Conservation (phyloP, 2,329 filamentous ascomycete species). For the Cladosporium austrohemisphaericum region DNA sequence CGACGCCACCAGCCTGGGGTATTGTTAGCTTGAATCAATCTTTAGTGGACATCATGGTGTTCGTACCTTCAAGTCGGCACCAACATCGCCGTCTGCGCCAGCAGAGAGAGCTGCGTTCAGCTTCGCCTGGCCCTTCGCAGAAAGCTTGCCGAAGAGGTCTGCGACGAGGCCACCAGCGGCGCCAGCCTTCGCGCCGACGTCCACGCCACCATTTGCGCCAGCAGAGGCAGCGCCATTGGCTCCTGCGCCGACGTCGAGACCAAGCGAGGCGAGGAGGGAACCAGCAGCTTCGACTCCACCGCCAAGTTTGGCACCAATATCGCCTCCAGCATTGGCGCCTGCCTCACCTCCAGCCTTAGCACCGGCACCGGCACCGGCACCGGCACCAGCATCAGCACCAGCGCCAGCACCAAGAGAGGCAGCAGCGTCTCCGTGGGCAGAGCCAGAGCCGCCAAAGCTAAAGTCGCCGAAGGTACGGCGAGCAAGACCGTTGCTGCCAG, state of each 20-base stretch:
- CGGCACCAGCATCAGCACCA: background rate
- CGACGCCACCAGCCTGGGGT: too few relatives aligned
- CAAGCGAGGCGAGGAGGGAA: constrained; percentile 1
- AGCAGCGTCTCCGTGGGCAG: background rate
- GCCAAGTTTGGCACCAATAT: background rate
- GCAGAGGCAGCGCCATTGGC: background rate
- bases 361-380: background rate
- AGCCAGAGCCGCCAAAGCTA: background rate
- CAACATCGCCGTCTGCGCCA: background rate
- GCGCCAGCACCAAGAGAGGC: background rate
- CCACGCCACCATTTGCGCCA: background rate
- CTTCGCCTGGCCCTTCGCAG: constrained; percentile 5
- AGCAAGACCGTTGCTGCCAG: constrained; percentile 7
- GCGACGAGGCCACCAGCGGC: constrained; percentile 5
- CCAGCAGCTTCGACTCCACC: background rate
- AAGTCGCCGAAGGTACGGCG: constrained; percentile 7
- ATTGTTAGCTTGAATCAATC: too few relatives aligned
- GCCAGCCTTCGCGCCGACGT: constrained; percentile 4
- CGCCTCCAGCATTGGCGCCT: background rate
- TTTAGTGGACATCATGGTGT: too few relatives aligned
- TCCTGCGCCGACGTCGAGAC: background rate
- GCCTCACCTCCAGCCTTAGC: background rate
- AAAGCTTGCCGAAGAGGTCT: background rate
- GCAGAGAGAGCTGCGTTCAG: constrained; percentile 1
- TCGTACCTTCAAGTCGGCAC: too few relatives aligned